Base-by-base conservation (phyloP, 2,329 filamentous ascomycete species). In the Didymella segeticola region DNA sequence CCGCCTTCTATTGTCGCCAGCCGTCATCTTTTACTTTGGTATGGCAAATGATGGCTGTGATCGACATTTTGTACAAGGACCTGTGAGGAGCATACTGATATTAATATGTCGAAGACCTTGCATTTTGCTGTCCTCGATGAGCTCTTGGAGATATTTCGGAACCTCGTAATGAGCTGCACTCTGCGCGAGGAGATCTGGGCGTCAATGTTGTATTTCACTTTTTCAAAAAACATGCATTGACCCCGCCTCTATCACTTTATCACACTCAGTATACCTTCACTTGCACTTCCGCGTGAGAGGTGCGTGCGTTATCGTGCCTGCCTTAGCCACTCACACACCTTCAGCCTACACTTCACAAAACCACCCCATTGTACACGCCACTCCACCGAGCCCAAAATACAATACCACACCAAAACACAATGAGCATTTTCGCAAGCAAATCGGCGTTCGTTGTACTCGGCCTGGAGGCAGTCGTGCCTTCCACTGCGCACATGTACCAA, bases 341-440 rank as follows among this genome's bases (percentile, higher is more conserved):
- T 17, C 14, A 41, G 25, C 22, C 14, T 19, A 12, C 20, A 20
- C 11, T 14, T 4, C 7, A 22, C 14, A 23, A 2, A 12, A 25
- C 29, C 9, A 26, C 14, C 29, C 10, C 20, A 11, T 12, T 7
- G 11, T 17, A 19, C 2, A 20, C 10, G 17, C 5, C 22, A 11
- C 9, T 15, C 12, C 22, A 9, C 12, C 8, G 11, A 9, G 9
- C 4, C n/a, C 30, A 5, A 31, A n/a, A 31, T 2, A 15, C 3
- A 31, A 4, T 20, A 19, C 31, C 5, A 34, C 1, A 4, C 5
- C 17, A 15, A 15, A 20, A 1, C 17, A 19, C 11, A 10, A 63
- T 65, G 62, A 52, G 47, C 2, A 30, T 64, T 30, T 64, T 58
- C 34, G 45, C 59, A 14, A 46, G 14, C 52, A 66, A 62, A 37